These are phyloP conservation scores for Lineolata rhizophorae DNA, from an alignment of 495 filamentous ascomycete genomes.

Conservation along the genomic window DNA sequence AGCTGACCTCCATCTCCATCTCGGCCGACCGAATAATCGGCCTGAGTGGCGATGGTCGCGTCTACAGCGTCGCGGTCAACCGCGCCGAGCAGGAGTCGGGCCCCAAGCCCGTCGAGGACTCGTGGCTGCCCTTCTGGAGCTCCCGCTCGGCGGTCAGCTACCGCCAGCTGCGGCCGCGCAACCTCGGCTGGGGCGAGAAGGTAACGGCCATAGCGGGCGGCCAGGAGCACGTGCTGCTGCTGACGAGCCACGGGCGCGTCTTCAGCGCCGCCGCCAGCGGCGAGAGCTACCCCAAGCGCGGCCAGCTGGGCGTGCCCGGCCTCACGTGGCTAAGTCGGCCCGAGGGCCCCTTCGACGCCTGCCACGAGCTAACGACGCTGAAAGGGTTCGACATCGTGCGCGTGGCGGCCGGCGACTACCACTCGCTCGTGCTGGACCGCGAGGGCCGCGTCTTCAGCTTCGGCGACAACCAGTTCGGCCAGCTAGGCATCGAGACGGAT, in stretches of 20 bases:
- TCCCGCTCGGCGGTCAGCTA: conserved; percentile 39
- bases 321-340: conserved; percentile 62
- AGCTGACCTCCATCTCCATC: conserved; percentile 45
- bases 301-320: conserved; percentile 71
- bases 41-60: conserved; percentile 49
- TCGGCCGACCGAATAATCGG: conserved; percentile 69
- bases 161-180: conserved; percentile 42
- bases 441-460: conserved; percentile 67
- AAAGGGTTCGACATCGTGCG: conserved; percentile 40
- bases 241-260: conserved; percentile 69
- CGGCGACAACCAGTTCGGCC: conserved; percentile 74
- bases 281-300: conserved; percentile 53
- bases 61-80: conserved; percentile 74
- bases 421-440: conserved; percentile 55
- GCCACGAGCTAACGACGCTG: conserved; percentile 49
- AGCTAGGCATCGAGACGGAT: conserved; percentile 55
- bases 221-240: conserved; percentile 61
- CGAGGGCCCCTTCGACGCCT: conserved; percentile 52
- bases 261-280: conserved; percentile 67
- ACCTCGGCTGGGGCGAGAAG: conserved; percentile 49
- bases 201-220: conserved; percentile 53
- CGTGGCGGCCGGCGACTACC: conserved; percentile 70
- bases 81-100: conserved; percentile 41
- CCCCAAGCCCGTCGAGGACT: conserved; percentile 34
- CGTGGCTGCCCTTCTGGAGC: conserved; percentile 60